Evolutionary conservation across 192 early-diverging fungal species (phyloP).

Genomic region (Podila verticillata): DNA sequence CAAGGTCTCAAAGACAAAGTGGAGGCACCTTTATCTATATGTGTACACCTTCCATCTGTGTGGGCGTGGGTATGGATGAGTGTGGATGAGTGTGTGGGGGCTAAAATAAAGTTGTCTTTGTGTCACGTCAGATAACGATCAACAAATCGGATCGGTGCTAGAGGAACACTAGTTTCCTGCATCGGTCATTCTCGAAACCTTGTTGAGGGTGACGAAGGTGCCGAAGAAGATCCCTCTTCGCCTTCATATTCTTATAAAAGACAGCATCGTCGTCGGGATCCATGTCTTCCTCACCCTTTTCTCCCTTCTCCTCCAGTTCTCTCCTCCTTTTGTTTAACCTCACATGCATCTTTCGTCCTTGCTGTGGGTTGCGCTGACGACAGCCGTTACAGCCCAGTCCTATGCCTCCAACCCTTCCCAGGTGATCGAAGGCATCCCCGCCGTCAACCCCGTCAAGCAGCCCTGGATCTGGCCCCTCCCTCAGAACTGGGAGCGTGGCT

Average conservation of each 20-base stretch:
- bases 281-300: not conserved
- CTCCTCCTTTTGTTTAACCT: not conserved
- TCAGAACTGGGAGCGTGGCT: constrained; percentile 50
- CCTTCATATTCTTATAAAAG: not conserved
- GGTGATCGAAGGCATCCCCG: constrained; percentile 25
- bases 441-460: constrained; percentile 45
- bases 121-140: constrained; percentile 23
- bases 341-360: constrained; percentile 15
- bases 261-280: not conserved
- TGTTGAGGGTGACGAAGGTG: not conserved
- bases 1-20: no score
- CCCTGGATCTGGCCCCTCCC: constrained; percentile 58
- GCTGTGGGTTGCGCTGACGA: constrained; percentile 17
- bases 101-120: not conserved
- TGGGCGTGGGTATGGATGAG: no score
- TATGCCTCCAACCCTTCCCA: not conserved
- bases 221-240: not conserved
- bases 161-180: no score
- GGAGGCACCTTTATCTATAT: no score
- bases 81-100: not conserved
- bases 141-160: not conserved
- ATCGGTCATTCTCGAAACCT: constrained; percentile 6
- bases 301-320: not conserved
- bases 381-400: constrained; percentile 7
- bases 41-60: no score